These are phyloP conservation scores for Oenanthe sinensis DNA, from an alignment of 129 eudicot species.

Conservation along the genomic window DNA sequence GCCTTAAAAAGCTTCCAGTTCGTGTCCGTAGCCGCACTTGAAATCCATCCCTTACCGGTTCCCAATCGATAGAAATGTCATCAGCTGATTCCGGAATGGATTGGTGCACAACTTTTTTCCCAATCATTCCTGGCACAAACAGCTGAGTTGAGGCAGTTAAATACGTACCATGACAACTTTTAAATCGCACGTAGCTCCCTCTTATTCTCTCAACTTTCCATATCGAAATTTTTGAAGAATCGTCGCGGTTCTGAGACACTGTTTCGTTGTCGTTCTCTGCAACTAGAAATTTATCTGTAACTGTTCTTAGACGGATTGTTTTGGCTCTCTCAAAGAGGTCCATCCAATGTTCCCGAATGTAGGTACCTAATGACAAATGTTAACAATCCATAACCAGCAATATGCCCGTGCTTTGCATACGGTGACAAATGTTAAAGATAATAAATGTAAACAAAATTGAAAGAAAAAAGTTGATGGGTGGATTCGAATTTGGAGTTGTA, in stretches of 20 bases:
- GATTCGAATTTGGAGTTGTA: too few relatives aligned
- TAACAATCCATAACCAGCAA: too few relatives aligned
- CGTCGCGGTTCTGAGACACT: conserved; percentile 37
- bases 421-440: neutral
- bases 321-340: conserved; percentile 45
- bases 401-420: too few relatives aligned
- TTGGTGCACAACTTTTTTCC: conserved; percentile 44
- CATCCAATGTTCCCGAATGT: conserved; percentile 20
- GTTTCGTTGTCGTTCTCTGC: conserved; percentile 46
- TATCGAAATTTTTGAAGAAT: conserved; percentile 28
- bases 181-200: conserved; percentile 40
- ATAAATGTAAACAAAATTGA: neutral
- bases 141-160: conserved; percentile 44
- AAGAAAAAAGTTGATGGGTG: too few relatives aligned
- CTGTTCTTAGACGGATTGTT: conserved; percentile 33
- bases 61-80: conserved; percentile 47
- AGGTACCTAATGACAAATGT: neutral
- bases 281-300: conserved; percentile 36
- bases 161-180: conserved; percentile 58
- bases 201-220: conserved; percentile 45
- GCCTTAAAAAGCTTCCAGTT: conserved; percentile 41
- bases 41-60: conserved; percentile 53
- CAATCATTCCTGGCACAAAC: conserved; percentile 45
- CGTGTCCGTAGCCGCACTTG: conserved; percentile 40
- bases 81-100: conserved; percentile 8